Percentiles rank a stretch among this genome's conserved stretches.
phyloP scores from a whole-genome alignment of 495 filamentous ascomycete species.

The Trichoderma reesei region DNA sequence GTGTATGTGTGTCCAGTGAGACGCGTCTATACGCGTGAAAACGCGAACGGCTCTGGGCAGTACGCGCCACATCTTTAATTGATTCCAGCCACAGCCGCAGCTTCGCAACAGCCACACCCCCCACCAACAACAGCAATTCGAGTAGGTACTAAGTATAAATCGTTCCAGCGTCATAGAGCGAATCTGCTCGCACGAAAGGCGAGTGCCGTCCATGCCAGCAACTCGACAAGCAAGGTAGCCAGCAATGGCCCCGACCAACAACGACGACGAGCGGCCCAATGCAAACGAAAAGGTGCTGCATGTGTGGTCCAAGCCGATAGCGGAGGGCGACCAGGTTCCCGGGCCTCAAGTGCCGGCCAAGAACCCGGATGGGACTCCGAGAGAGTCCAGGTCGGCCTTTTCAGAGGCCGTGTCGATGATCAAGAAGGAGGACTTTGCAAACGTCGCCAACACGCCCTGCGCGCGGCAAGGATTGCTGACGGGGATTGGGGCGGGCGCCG shows the following conservation, averaged over 20 bases:
- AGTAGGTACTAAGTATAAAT: background rate
- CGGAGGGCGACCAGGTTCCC: constrained; percentile 15
- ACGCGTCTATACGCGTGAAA: constrained; percentile 1
- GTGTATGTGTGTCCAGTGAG: background rate
- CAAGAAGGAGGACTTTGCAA: constrained; percentile 55
- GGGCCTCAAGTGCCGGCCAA: constrained; percentile 11
- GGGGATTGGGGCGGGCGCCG: constrained; percentile 71
- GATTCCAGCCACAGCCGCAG: background rate
- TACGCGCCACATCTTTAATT: constrained; percentile 9
- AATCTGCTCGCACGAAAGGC: background rate
- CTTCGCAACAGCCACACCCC: background rate
- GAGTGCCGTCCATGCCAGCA: background rate
- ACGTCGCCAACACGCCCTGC: constrained; percentile 73
- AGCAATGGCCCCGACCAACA: constrained; percentile 10
- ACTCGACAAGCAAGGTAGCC: constrained; percentile 3
- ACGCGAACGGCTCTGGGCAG: background rate
- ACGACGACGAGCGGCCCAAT: background rate
- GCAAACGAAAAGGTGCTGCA: constrained; percentile 9
- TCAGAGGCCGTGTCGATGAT: constrained; percentile 58
- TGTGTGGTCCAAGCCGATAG: constrained; percentile 11
- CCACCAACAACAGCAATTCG: background rate
- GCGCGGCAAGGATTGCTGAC: constrained; percentile 70
- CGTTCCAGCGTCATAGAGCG: background rate
- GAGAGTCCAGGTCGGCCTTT: constrained; percentile 36
- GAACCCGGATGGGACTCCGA: constrained; percentile 32